Evolutionary conservation across 2,329 filamentous ascomycete genomes (phyloP), one percentile per base, ranked within the genome.

Genomic region (Ilyonectria destructans): DNA sequence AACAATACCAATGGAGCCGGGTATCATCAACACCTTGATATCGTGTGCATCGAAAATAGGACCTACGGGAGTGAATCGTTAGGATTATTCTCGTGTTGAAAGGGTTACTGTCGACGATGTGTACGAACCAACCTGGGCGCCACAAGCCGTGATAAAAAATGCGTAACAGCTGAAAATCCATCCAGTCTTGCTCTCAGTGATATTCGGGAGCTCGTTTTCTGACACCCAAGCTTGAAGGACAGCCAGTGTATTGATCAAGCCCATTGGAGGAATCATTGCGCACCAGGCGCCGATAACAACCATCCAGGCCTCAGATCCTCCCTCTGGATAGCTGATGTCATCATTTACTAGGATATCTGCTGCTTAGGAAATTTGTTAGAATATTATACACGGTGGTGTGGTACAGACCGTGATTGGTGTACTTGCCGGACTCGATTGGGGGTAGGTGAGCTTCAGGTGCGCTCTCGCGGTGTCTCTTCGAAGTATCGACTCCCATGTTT

Each of bases 41-140:
- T 92, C 91, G 67, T 90, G 86, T 23, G 88, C 85, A 75, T 95
- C 92, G 72, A 94, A 94, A 21, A 93, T 81, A 0, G 92, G 92
- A 2, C 69, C 72, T 71, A 1, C 9, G 31, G 12, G 31, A 12
- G 8, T 12, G 7, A 33, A 33, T 33, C 31, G 12, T 33, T 33
- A 33, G 31, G 12, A 12, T 33, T 9, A 33, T 33, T 9, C 31
- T 26, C 1, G 26, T 6, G 8, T 9, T 12, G 2, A 33, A 33
- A 12, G 31, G 31, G 12, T 33, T 33, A 2, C 12, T 33, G 31
- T 33, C 12, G 26, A 26, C 10, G 31, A 33, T 9, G 2, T 9
- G 31, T 46, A 4, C 63, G 43, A 9, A 56, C 63, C 63, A 13
- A 67, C 63, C 46, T 69, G 69, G 0, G 54, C 69, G 2, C 69